Percentiles rank a stretch among this genome's conserved stretches.
phyloP scores from a whole-genome alignment of 306 rosid species.

The Citrullus colocynthis region DNA sequence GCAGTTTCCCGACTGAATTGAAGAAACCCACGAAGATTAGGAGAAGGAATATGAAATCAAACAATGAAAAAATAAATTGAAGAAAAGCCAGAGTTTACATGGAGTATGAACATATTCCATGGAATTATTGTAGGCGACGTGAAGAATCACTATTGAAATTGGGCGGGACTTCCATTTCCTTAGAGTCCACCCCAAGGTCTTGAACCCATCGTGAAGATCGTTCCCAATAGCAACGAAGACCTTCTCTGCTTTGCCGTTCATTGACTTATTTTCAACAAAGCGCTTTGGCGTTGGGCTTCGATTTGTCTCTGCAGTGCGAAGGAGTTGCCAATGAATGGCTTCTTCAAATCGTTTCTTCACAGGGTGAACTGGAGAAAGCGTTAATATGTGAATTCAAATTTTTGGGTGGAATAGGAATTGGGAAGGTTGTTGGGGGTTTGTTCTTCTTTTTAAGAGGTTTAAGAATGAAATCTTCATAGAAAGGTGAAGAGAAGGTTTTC shows the following conservation, averaged over 20 bases:
- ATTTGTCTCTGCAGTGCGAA: background rate
- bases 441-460: background rate
- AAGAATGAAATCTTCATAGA: background rate
- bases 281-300: background rate
- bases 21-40: conserved; percentile 1
- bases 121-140: conserved; percentile 21
- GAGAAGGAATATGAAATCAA: conserved; percentile 5
- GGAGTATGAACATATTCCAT: conserved; percentile 58
- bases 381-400: background rate
- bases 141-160: conserved; percentile 63
- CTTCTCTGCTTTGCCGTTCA: conserved; percentile 36
- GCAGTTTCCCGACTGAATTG: conserved; percentile 67
- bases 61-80: background rate
- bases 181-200: conserved; percentile 62
- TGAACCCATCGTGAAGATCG: conserved; percentile 53
- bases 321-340: background rate
- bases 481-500: no score
- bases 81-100: conserved; percentile 26
- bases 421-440: background rate
- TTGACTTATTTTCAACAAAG: background rate
- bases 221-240: conserved; percentile 65
- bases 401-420: background rate
- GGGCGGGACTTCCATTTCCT: conserved; percentile 56
- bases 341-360: background rate
- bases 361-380: no score